Evolutionary conservation across 345 rosid genomes (phyloP).

Genomic region (Turritis glabra): DNA sequence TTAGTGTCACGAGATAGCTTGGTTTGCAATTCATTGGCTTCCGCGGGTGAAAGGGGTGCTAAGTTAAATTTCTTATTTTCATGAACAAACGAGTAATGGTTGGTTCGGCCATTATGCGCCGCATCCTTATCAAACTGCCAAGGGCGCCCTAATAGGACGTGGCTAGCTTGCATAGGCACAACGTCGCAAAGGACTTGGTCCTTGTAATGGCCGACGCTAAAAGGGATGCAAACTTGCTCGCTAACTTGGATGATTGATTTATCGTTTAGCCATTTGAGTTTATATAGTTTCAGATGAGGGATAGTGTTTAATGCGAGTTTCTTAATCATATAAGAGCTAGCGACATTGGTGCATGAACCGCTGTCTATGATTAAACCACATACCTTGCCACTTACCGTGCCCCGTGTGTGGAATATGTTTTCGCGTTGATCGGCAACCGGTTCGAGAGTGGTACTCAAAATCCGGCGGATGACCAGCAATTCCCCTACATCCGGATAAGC

Average conservation of each 20-base stretch:
- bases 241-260: background rate
- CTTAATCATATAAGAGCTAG: too few relatives aligned
- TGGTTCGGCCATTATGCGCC: background rate
- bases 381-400: too few relatives aligned
- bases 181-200: background rate
- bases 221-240: background rate
- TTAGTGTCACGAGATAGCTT: too few relatives aligned
- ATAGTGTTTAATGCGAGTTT: too few relatives aligned
- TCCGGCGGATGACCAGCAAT: too few relatives aligned
- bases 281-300: background rate
- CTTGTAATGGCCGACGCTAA: background rate
- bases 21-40: background rate
- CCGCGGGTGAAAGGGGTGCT: background rate
- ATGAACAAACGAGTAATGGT: background rate
- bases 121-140: background rate
- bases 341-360: too few relatives aligned
- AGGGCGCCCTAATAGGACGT: background rate
- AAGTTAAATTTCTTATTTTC: background rate
- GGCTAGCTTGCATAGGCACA: background rate
- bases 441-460: too few relatives aligned
- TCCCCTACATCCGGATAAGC: too few relatives aligned
- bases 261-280: background rate
- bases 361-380: too few relatives aligned
- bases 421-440: too few relatives aligned
- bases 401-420: too few relatives aligned